Percentiles rank a stretch among this genome's conserved stretches.
phyloP scores from a whole-genome alignment of 768 basidiomycete species.

The Mycena chlorophos region DNA sequence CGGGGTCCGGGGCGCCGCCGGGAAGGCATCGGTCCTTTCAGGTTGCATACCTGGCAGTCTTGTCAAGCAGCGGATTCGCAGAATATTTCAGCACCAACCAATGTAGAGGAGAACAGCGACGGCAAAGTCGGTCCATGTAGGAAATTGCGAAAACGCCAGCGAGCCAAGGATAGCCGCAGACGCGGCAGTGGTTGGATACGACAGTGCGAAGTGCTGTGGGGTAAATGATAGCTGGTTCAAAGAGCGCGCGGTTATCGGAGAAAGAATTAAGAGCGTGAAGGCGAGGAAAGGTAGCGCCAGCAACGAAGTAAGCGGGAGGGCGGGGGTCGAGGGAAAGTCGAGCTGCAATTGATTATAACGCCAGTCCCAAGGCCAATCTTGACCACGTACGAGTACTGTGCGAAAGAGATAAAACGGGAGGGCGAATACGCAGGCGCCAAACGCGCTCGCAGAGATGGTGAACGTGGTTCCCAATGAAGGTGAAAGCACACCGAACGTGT shows the following conservation, averaged over 20 bases:
- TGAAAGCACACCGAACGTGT: slow-evolving; percentile 57
- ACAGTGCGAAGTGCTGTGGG: slow-evolving; percentile 56
- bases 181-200: slow-evolving; percentile 54
- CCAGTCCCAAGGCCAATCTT: slow-evolving; percentile 11
- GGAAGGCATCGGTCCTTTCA: slow-evolving; percentile 42
- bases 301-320: slow-evolving; percentile 58
- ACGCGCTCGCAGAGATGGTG: slow-evolving; percentile 52
- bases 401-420: slow-evolving; percentile 66
- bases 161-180: slow-evolving; percentile 56
- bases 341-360: slow-evolving; percentile 43
- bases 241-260: slow-evolving; percentile 50
- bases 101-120: slow-evolving; percentile 61
- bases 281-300: slow-evolving; percentile 62
- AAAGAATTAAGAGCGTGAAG: slow-evolving; percentile 59
- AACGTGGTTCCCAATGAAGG: slow-evolving; percentile 59
- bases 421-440: slow-evolving; percentile 64
- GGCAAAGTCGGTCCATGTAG: slow-evolving; percentile 57
- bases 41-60: slow-evolving; percentile 51
- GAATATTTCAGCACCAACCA: slow-evolving; percentile 46
- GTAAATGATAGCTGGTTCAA: slow-evolving; percentile 50
- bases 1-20: slow-evolving; percentile 49
- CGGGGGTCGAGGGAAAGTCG: slow-evolving; percentile 49
- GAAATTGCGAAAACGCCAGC: slow-evolving; percentile 63
- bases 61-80: neutral
- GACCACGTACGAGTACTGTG: slow-evolving; percentile 52